These are phyloP conservation scores for Solanum hybrid DNA, from an alignment of 305 asterid genomes.

Conservation along the genomic window DNA sequence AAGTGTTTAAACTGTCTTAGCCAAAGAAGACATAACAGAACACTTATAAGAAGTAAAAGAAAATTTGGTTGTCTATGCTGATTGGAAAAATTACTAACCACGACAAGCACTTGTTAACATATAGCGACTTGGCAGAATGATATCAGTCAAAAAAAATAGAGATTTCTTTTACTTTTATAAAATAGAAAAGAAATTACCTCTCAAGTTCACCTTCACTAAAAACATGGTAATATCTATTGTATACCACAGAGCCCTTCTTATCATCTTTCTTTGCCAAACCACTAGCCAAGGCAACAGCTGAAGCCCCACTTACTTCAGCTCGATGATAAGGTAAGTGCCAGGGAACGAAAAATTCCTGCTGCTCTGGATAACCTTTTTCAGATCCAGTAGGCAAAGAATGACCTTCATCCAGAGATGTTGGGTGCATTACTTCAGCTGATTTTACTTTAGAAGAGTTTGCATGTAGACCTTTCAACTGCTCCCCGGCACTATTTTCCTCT, in stretches of 20 bases:
- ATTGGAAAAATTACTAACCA: background rate
- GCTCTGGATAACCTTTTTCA: conserved; percentile 23
- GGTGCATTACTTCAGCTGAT: conserved; percentile 10
- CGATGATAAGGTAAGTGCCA: conserved; percentile 98
- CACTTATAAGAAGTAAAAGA: background rate
- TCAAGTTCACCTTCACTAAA: conserved; percentile 97
- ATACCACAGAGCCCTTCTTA: conserved; percentile 84
- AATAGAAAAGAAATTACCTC: conserved; percentile 32
- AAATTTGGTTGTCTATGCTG: background rate
- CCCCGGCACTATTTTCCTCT: conserved; percentile 38
- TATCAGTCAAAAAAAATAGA: background rate
- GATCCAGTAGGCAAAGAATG: conserved; percentile 16
- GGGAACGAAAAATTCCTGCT: conserved; percentile 89
- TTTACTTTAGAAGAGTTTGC: conserved; percentile 12
- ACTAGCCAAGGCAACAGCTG: conserved; percentile 65
- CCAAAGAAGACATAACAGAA: background rate
- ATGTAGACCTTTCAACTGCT: conserved; percentile 8
- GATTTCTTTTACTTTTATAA: background rate
- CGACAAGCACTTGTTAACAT: background rate
- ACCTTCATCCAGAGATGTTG: conserved; percentile 11
- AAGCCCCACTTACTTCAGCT: conserved; percentile 87
- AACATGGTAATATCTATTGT: conserved; percentile 88
- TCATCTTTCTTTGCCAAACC: conserved; percentile 94
- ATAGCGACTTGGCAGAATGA: background rate
- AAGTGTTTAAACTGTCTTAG: background rate